Evolutionary conservation across 805 yeast genomes (phyloP).

Genomic region (Saccharomycopsis sp.): DNA sequence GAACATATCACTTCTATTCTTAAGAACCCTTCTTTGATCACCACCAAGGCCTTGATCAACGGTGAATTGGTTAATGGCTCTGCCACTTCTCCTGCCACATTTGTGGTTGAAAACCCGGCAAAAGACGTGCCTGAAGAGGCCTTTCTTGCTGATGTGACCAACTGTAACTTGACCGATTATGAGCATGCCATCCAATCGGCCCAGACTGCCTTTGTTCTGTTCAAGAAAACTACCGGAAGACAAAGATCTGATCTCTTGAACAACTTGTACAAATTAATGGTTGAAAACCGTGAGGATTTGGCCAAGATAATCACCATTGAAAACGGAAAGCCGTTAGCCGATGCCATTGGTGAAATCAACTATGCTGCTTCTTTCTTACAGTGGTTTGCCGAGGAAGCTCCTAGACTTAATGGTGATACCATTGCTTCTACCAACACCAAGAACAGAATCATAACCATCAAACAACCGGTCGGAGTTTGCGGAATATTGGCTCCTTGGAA

Average conservation of each 20-base stretch:
- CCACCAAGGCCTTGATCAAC: slow-evolving; percentile 57
- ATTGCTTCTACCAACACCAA: slow-evolving; percentile 47
- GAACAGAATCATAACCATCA: slow-evolving; percentile 48
- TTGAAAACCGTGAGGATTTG: slow-evolving; percentile 55
- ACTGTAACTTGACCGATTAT: slow-evolving; percentile 42
- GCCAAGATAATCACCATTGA: slow-evolving; percentile 60
- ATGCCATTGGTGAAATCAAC: slow-evolving; percentile 63
- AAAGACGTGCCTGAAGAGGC: slow-evolving; percentile 30
- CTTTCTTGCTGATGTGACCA: slow-evolving; percentile 46
- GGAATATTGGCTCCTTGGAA: slow-evolving; percentile 83
- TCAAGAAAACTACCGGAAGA: slow-evolving; percentile 49
- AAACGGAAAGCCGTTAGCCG: slow-evolving; percentile 68
- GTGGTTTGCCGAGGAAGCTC: slow-evolving; percentile 80
- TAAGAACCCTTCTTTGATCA: slow-evolving; percentile 45
- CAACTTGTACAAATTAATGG: slow-evolving; percentile 46
- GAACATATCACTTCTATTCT: slow-evolving; percentile 20
- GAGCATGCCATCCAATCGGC: slow-evolving; percentile 52
- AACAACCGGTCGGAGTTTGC: slow-evolving; percentile 78
- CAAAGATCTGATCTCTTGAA: slow-evolving; percentile 47
- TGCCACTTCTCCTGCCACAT: slow-evolving; percentile 32
- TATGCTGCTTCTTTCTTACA: slow-evolving; percentile 66
- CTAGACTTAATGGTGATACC: slow-evolving; percentile 60
- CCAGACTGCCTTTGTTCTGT: slow-evolving; percentile 42
- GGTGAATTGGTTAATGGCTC: slow-evolving; percentile 61
- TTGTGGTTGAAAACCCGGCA: slow-evolving; percentile 75